Conservation (phyloP, 2,329 filamentous ascomycete genomes). For the Aspergillus terreus region DNA sequence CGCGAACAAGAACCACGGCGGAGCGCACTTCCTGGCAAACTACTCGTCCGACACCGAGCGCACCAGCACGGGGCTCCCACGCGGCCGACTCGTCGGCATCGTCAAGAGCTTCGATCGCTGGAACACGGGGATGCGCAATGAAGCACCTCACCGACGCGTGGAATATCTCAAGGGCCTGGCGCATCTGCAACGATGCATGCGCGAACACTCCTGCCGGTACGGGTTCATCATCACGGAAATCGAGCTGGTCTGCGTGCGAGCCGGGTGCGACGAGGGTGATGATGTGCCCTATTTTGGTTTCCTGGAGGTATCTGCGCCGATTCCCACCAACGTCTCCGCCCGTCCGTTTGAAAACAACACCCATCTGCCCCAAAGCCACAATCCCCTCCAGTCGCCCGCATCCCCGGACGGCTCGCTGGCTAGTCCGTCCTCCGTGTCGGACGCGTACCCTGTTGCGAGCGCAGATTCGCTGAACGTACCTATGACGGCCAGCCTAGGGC, state of each 20-base stretch:
- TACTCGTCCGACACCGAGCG: slow-evolving; percentile 50
- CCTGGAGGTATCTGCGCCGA: slow-evolving; percentile 66
- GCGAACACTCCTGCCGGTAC: slow-evolving; percentile 87
- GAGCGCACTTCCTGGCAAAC: slow-evolving; percentile 52
- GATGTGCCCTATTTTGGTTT: slow-evolving; percentile 80
- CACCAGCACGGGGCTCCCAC: slow-evolving; percentile 47
- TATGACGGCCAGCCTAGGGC: slow-evolving; percentile 57
- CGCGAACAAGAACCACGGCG: slow-evolving; percentile 39
- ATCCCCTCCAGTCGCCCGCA: slow-evolving; percentile 17
- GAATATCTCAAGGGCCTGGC: slow-evolving; percentile 84
- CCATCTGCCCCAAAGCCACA: neutral
- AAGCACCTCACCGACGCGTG: slow-evolving; percentile 78
- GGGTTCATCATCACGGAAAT: slow-evolving; percentile 97
- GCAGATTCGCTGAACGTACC: slow-evolving; percentile 24
- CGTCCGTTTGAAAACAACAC: slow-evolving; percentile 3
- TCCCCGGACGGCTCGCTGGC: slow-evolving; percentile 27
- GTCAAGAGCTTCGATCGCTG: slow-evolving; percentile 89
- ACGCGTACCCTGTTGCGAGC: slow-evolving; percentile 3
- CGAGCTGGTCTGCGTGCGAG: slow-evolving; percentile 85
- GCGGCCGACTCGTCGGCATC: slow-evolving; percentile 72
- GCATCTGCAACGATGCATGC: slow-evolving; percentile 86
- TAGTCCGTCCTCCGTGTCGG: slow-evolving; percentile 13
- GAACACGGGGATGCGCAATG: slow-evolving; percentile 90
- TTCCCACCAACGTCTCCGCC: slow-evolving; percentile 48
- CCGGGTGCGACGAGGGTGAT: slow-evolving; percentile 58